These are phyloP conservation scores for Clarireedia homoeocarpa DNA, from an alignment of 2,329 filamentous ascomycete species.

Conservation along the genomic window DNA sequence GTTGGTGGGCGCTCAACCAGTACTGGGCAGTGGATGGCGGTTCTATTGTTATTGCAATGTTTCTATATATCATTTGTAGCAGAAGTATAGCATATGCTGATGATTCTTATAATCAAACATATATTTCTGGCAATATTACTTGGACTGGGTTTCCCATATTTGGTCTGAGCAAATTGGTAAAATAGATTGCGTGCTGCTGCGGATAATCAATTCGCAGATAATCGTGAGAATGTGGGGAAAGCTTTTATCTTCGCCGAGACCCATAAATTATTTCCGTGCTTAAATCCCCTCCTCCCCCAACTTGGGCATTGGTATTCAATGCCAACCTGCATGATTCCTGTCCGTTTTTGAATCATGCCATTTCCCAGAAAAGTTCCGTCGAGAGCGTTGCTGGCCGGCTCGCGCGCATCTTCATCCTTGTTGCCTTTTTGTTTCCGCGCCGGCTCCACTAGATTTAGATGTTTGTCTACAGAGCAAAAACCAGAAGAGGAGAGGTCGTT, in stretches of 20 bases:
- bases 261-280: background rate
- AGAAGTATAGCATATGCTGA: background rate
- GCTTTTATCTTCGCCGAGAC: background rate
- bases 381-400: slow-evolving; percentile 18
- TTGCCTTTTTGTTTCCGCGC: slow-evolving; percentile 16
- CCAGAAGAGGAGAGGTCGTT: slow-evolving; percentile 33
- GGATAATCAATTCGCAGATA: background rate
- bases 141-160: no score
- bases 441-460: slow-evolving; percentile 12
- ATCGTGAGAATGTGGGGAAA: slow-evolving; percentile 2
- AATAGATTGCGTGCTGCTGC: background rate
- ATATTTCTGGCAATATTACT: background rate
- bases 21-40: background rate
- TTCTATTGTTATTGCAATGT: background rate
- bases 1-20: no score
- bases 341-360: slow-evolving; percentile 16
- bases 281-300: background rate
- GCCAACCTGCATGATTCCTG: background rate
- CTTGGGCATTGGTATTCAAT: background rate
- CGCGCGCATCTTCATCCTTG: slow-evolving; percentile 11
- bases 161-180: background rate
- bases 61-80: background rate
- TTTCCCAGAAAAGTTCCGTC: slow-evolving; percentile 20
- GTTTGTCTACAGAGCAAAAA: slow-evolving; percentile 23
- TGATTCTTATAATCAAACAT: background rate